These are phyloP conservation scores for Claviceps pazoutovae DNA, from an alignment of 2,329 filamentous ascomycete species.

Conservation along the genomic window DNA sequence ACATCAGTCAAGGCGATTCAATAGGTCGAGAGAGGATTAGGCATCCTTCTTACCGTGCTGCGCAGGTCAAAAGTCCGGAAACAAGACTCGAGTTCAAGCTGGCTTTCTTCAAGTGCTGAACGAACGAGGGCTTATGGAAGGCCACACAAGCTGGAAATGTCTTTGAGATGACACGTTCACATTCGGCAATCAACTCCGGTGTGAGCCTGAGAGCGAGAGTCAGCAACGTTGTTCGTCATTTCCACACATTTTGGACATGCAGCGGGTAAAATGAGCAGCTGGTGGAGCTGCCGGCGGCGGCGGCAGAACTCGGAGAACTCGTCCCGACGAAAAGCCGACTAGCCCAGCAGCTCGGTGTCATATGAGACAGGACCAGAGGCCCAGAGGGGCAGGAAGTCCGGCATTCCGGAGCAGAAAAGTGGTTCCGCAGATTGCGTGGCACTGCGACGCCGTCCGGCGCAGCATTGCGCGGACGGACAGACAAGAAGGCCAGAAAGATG, in stretches of 20 bases:
- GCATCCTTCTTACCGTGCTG: constrained; percentile 36
- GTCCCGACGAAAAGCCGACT: too few species aligned
- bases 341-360: too few species aligned
- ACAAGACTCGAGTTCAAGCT: constrained; percentile 42
- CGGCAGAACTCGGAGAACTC: too few species aligned
- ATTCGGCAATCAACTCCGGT: constrained; percentile 43
- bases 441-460: not conserved
- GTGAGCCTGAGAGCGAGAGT: constrained; percentile 28
- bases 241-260: not conserved
- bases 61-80: constrained; percentile 43
- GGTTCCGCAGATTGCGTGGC: constrained; percentile 1
- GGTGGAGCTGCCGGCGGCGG: not conserved
- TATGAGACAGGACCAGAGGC: too few species aligned
- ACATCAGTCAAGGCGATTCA: not conserved
- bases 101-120: constrained; percentile 44
- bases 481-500: not conserved
- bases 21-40: not conserved
- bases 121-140: constrained; percentile 48
- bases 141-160: constrained; percentile 47
- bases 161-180: constrained; percentile 46
- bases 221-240: not conserved
- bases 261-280: not conserved
- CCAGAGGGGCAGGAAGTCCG: too few species aligned
- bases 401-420: constrained; percentile 5
- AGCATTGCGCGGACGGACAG: not conserved